phyloP scores from a whole-genome alignment of 495 filamentous ascomycete genomes.

The Lepraria neglecta region DNA sequence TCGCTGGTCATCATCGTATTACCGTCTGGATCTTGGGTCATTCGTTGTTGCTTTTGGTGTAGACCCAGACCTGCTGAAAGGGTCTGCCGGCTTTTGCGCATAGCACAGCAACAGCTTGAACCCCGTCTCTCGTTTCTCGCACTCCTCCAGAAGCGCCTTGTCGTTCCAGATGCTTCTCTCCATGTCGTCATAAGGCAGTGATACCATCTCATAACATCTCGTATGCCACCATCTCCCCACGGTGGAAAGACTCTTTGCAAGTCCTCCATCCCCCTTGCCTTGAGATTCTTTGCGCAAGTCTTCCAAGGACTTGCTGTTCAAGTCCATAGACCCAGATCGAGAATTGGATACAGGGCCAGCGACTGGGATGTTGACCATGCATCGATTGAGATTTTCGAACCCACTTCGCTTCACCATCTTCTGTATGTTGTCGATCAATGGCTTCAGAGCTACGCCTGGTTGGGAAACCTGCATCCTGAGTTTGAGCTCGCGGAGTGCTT shows the following conservation, averaged over 20 bases:
- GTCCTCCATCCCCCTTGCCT: constrained; percentile 65
- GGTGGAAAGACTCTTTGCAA: constrained; percentile 83
- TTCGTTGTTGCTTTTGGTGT: constrained; percentile 10
- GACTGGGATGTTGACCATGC: constrained; percentile 83
- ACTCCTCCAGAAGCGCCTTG: constrained; percentile 68
- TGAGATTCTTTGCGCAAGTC: constrained; percentile 61
- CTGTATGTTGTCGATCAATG: constrained; percentile 71
- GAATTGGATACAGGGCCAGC: constrained; percentile 58
- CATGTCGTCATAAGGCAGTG: constrained; percentile 47
- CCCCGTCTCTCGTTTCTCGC: constrained; percentile 75
- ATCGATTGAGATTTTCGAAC: constrained; percentile 78
- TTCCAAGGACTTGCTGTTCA: constrained; percentile 53
- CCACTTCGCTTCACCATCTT: constrained; percentile 68
- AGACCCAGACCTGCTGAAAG: not conserved
- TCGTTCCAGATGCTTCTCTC: constrained; percentile 74
- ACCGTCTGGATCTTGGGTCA: not conserved
- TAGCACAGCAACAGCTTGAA: constrained; percentile 89
- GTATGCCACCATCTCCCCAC: constrained; percentile 97
- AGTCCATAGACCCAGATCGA: constrained; percentile 32
- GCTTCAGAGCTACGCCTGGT: constrained; percentile 59
- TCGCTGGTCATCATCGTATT: constrained; percentile 17
- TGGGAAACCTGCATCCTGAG: constrained; percentile 61
- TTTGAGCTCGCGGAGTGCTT: constrained; percentile 71
- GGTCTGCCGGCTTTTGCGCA: constrained; percentile 64
- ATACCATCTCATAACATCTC: constrained; percentile 74